Percentiles rank a stretch among this genome's conserved stretches.
Evolutionary conservation across 179 eudicot genomes (phyloP).

Genomic region (Actinidia chinensis): DNA sequence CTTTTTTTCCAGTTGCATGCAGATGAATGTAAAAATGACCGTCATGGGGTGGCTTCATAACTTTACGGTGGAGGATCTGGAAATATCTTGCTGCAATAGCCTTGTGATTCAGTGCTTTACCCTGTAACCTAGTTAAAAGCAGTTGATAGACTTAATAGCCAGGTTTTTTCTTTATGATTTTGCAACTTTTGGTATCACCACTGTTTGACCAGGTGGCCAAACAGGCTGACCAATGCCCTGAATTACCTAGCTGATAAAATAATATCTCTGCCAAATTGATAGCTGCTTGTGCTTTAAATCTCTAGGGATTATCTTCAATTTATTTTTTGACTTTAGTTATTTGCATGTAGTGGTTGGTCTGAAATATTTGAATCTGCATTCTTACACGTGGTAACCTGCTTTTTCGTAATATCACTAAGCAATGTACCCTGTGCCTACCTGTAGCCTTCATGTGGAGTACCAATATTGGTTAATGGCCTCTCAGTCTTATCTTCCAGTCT

Average conservation of each 20-base stretch:
- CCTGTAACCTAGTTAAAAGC: background rate
- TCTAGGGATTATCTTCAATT: background rate
- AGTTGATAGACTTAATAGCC: background rate
- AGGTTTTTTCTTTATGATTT: background rate
- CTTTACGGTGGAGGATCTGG: conserved; percentile 99
- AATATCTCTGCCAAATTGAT: conserved; percentile 6
- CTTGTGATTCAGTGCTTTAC: conserved; percentile 18
- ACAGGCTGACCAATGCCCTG: background rate
- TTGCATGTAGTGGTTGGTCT: no score
- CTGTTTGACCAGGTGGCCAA: background rate
- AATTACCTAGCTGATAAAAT: background rate
- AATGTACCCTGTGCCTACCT: no score
- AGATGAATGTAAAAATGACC: conserved; percentile 83
- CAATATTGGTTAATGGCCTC: no score
- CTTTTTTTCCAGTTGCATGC: conserved; percentile 83
- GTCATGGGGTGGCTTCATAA: no score
- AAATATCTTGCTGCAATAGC: conserved; percentile 97
- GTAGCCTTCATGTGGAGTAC: no score
- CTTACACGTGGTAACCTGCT: no score
- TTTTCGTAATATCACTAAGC: no score
- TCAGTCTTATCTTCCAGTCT: no score
- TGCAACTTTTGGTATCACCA: conserved; percentile 4
- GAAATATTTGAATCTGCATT: no score
- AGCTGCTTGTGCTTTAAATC: background rate
- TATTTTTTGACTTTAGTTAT: background rate